phyloP scores from a whole-genome alignment of 192 early-diverging fungal species.

The Umbelopsis isabellina region DNA sequence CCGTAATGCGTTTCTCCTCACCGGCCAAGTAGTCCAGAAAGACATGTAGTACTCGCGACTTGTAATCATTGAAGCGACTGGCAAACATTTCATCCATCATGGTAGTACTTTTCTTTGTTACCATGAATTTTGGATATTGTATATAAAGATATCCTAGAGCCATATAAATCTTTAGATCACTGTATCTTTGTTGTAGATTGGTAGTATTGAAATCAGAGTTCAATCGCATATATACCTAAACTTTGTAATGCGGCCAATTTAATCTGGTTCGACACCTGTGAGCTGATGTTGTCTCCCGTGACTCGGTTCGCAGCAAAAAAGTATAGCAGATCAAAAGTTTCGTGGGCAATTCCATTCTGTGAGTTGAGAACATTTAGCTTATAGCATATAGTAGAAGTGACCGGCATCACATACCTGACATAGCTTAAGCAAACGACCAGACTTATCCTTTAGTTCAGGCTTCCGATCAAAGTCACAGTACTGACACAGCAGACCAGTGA shows the following conservation, averaged over 20 bases:
- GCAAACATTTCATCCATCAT: slow-evolving; percentile 75
- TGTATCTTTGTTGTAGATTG: neutral
- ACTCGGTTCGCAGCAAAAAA: slow-evolving; percentile 43
- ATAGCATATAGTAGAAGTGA: neutral
- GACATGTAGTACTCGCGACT: slow-evolving; percentile 70
- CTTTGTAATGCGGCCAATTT: slow-evolving; percentile 62
- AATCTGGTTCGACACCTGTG: slow-evolving; percentile 40
- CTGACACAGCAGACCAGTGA: slow-evolving; percentile 72
- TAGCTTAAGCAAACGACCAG: slow-evolving; percentile 1
- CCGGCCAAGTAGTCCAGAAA: slow-evolving; percentile 71
- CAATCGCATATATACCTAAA: slow-evolving; percentile 41
- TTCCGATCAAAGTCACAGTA: slow-evolving; percentile 79
- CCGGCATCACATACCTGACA: neutral
- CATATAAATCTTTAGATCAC: slow-evolving; percentile 6
- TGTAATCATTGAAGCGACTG: slow-evolving; percentile 48
- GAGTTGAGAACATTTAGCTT: neutral
- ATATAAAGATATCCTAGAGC: slow-evolving; percentile 69
- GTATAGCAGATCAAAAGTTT: slow-evolving; percentile 46
- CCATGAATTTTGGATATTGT: slow-evolving; percentile 68
- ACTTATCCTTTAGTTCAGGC: slow-evolving; percentile 16
- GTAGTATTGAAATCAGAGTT: neutral
- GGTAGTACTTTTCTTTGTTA: slow-evolving; percentile 49
- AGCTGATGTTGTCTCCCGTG: slow-evolving; percentile 4
- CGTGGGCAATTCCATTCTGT: slow-evolving; percentile 18
- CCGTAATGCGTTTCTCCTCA: slow-evolving; percentile 62